These are phyloP conservation scores for Lepiota brunneoincarnata DNA, from an alignment of 768 basidiomycete species.

Conservation along the genomic window DNA sequence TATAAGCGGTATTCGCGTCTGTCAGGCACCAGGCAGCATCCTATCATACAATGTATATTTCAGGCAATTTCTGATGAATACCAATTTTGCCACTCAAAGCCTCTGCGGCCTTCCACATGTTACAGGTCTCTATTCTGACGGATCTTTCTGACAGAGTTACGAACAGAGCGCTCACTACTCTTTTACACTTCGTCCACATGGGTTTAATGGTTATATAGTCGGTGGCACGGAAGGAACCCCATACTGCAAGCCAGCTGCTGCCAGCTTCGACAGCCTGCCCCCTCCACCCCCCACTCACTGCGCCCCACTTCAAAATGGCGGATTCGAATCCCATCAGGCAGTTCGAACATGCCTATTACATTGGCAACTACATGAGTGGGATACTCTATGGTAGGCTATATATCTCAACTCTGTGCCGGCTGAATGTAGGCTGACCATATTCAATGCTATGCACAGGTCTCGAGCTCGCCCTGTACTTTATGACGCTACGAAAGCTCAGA, in stretches of 20 bases:
- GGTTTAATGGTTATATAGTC: not conserved
- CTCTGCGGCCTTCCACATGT: not conserved
- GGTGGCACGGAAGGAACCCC: not conserved
- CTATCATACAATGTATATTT: not conserved
- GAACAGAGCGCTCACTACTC: not conserved
- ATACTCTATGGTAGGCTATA: slow-evolving; percentile 26
- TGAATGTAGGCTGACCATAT: not conserved
- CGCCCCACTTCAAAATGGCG: not conserved
- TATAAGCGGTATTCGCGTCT: not conserved
- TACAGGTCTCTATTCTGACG: not conserved
- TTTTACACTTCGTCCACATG: not conserved
- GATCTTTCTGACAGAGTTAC: slow-evolving; percentile 3
- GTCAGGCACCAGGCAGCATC: not conserved
- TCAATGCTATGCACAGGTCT: slow-evolving; percentile 19
- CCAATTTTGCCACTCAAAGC: not conserved
- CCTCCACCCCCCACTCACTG: not conserved
- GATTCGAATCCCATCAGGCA: slow-evolving; percentile 6
- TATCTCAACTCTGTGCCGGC: not conserved
- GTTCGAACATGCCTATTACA: slow-evolving; percentile 29
- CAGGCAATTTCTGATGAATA: too few species aligned
- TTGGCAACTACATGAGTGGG: slow-evolving; percentile 29
- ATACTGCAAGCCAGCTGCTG: not conserved
- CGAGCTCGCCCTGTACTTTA: slow-evolving; percentile 26
- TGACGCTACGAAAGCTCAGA: slow-evolving; percentile 18
- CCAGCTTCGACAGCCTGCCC: not conserved